Conservation (phyloP, 495 filamentous ascomycete species). For the Aspergillus indologenus region DNA sequence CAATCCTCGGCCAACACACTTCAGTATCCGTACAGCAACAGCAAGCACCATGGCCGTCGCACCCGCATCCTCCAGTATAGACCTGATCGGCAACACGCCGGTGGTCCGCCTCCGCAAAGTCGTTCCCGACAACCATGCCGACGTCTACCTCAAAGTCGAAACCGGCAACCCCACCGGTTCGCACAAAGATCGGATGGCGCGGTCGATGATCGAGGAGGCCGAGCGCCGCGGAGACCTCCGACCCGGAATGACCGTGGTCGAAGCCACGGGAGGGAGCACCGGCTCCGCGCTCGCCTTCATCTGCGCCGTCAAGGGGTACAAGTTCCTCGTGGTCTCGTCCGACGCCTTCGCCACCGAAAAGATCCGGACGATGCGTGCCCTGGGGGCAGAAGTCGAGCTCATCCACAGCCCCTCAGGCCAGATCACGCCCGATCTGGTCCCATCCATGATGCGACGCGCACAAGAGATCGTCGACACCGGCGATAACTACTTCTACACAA, state of each 20-base stretch:
- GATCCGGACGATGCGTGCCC: slow-evolving; percentile 13
- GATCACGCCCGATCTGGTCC: slow-evolving; percentile 12
- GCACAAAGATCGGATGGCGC: slow-evolving; percentile 21
- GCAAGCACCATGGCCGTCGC: background rate
- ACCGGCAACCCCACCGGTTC: slow-evolving; percentile 18
- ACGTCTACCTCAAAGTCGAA: slow-evolving; percentile 18
- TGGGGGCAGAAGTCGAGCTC: slow-evolving; percentile 15
- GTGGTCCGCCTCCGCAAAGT: slow-evolving; percentile 10
- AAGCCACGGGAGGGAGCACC: slow-evolving; percentile 20
- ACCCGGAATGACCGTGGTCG: slow-evolving; percentile 17
- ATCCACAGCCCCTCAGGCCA: slow-evolving; percentile 7
- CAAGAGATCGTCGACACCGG: background rate
- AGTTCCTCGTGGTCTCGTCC: slow-evolving; percentile 13
- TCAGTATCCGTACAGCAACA: background rate
- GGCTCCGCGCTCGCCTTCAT: slow-evolving; percentile 17
- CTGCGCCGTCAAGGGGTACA: slow-evolving; percentile 15
- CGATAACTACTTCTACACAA: slow-evolving; percentile 1
- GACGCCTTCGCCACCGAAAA: slow-evolving; percentile 19
- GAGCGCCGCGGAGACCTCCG: slow-evolving; percentile 14
- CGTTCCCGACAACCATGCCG: slow-evolving; percentile 5
- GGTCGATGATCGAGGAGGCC: slow-evolving; percentile 19
- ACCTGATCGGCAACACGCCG: slow-evolving; percentile 10
- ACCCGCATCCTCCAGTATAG: background rate
- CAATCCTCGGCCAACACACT: too few relatives aligned
- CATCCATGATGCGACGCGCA: slow-evolving; percentile 9